A percentile compares a stretch with the other conserved stretches of the same genome.
Evolutionary conservation across 768 basidiomycete species (phyloP).

Genomic region (Pisolithus marmoratus): DNA sequence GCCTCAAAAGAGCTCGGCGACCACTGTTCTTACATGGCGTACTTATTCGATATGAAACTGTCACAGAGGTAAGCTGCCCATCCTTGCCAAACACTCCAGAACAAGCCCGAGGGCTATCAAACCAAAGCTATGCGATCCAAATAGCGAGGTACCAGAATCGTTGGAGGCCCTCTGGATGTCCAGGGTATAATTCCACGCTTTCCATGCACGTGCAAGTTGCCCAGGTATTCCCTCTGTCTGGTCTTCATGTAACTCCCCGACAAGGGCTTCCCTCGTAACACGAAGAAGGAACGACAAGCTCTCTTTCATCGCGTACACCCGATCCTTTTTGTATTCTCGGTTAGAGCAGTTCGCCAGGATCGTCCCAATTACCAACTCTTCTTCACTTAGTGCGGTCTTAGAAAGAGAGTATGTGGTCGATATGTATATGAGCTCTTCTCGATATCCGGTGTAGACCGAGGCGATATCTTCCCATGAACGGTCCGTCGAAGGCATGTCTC

Average conservation of each 20-base stretch:
- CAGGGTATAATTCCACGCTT: too few relatives aligned
- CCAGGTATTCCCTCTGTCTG: too few relatives aligned
- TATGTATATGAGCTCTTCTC: slow-evolving; percentile 65
- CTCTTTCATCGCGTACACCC: slow-evolving; percentile 57
- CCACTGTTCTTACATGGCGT: too few relatives aligned
- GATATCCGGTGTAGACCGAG: slow-evolving; percentile 47
- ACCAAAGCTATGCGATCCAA: too few relatives aligned
- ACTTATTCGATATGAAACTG: too few relatives aligned
- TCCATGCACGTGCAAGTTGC: too few relatives aligned
- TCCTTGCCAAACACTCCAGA: too few relatives aligned
- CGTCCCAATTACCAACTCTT: slow-evolving; percentile 69
- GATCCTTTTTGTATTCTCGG: slow-evolving; percentile 50
- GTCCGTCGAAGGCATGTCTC: slow-evolving; percentile 1
- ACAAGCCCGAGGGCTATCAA: too few relatives aligned
- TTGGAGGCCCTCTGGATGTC: too few relatives aligned
- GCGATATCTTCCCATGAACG: slow-evolving; percentile 14
- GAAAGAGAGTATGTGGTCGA: slow-evolving; percentile 63
- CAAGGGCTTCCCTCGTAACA: slow-evolving; percentile 38
- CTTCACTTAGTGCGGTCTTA: slow-evolving; percentile 54
- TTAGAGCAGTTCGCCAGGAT: slow-evolving; percentile 65
- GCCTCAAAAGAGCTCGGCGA: too few relatives aligned
- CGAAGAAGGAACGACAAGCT: slow-evolving; percentile 48
- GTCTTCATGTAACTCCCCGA: slow-evolving; percentile 22
- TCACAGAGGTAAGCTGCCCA: too few relatives aligned
- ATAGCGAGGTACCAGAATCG: too few relatives aligned